Base-by-base conservation (phyloP, 768 basidiomycete species). In the Podaxis sp. region DNA sequence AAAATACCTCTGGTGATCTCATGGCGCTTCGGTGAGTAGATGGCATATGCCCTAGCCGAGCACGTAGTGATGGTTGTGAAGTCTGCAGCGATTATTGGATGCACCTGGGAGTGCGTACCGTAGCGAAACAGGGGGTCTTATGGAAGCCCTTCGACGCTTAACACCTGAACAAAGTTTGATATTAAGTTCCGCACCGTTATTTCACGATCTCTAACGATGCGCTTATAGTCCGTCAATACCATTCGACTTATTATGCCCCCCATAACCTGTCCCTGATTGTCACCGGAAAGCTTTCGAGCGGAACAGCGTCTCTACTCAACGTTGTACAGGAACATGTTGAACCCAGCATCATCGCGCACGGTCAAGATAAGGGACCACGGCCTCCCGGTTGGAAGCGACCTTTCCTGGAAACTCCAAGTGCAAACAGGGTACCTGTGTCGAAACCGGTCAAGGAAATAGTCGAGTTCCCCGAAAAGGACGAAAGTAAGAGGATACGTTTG, bases 391-490 rank as follows among this genome's bases (percentile, higher is more conserved):
- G 96, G 96, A 93, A 91, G 66, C 86, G 96, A 19, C 97, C 97
- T 4, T 98, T 98, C 71, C 68, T 98, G 37, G 95, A 98, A 77
- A 95, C 95, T 0, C 66, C 85, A 9, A 95, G 91, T 65, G 86
- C 89, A 5, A 73, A 74, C n/a, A 78, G 87, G 24, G 77, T 76
- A 40, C 80, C 80, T 6, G 82, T 91, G 19, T 29, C 71, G 25
- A 70, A 79, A 38, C 83, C 86, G 3, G 72, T 79, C 47, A 86
- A 81, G 63, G 84, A 90, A 64, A 77, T 80, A 0, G 87, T 98
- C 17, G 93, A 96, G 69, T 99, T 99, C 70, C 96, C 97, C 11
- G 97, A 98, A 76, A 88, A 93, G 73, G 96, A 98, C 68, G 96
- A 98, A 78, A 91, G 90, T 79, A 63, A 25, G 81, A 40, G 22